These are phyloP conservation scores for Senna siamea DNA, from an alignment of 306 rosid species.

Conservation along the genomic window DNA sequence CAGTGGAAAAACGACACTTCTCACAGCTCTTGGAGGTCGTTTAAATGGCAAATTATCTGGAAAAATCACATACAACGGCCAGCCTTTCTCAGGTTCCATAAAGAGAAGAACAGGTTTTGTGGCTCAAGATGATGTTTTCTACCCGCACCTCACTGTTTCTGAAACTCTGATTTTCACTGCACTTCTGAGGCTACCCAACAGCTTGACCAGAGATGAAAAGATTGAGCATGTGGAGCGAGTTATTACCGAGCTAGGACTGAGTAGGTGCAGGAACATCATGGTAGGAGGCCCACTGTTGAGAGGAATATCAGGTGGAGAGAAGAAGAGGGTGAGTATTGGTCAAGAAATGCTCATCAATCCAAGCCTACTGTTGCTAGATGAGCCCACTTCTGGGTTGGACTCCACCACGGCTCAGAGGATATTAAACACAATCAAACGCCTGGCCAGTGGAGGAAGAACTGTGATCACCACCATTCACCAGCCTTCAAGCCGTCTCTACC, in stretches of 20 bases:
- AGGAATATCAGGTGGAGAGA: constrained; percentile 90
- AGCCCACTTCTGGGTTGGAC: constrained; percentile 90
- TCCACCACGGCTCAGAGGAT: constrained; percentile 83
- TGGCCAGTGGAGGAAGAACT: constrained; percentile 73
- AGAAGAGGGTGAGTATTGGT: constrained; percentile 83
- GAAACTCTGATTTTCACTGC: constrained; percentile 86
- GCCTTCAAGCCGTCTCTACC: constrained; percentile 80
- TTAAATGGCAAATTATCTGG: constrained; percentile 66
- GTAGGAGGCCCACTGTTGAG: constrained; percentile 79
- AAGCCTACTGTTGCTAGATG: constrained; percentile 70
- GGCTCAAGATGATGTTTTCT: constrained; percentile 75
- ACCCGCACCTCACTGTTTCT: constrained; percentile 76
- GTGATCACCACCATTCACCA: constrained; percentile 87
- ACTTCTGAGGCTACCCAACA: constrained; percentile 70
- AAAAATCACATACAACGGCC: constrained; percentile 67
- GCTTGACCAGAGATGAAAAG: constrained; percentile 56
- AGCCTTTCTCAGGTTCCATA: constrained; percentile 58
- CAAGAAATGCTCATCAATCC: constrained; percentile 89
- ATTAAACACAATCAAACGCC: constrained; percentile 57
- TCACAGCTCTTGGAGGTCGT: constrained; percentile 84
- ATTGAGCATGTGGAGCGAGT: constrained; percentile 61
- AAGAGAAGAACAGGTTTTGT: constrained; percentile 81
- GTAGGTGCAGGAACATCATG: constrained; percentile 64
- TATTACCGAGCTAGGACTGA: constrained; percentile 65
- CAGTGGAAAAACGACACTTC: constrained; percentile 86